phyloP scores from a whole-genome alignment of 306 rosid genomes.

The Fagus crenata region DNA sequence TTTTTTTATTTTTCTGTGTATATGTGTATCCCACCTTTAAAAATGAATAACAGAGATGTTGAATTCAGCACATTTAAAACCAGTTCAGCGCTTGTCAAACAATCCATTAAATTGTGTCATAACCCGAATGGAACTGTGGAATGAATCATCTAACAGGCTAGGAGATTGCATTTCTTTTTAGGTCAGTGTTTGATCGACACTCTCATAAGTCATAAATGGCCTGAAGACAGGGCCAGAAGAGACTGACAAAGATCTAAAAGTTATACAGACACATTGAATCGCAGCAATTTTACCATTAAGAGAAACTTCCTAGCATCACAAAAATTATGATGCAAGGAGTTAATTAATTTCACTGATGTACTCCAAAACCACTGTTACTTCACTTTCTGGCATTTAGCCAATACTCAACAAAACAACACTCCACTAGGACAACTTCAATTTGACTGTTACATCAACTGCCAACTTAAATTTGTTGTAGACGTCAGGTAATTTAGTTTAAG shows the following conservation, averaged over 20 bases:
- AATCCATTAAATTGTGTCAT: not conserved
- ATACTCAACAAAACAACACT: not conserved
- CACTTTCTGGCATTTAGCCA: not conserved
- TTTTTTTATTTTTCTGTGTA: no score
- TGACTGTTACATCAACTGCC: not conserved
- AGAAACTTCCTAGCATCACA: not conserved
- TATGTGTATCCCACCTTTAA: not conserved
- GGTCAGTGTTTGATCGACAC: not conserved
- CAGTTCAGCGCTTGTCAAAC: not conserved
- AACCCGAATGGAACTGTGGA: slow-evolving; percentile 1
- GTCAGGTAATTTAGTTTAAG: slow-evolving; percentile 1
- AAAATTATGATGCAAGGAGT: not conserved
- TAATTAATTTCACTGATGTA: not conserved
- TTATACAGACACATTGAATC: not conserved
- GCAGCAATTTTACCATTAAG: not conserved
- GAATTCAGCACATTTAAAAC: not conserved
- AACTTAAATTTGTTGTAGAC: not conserved
- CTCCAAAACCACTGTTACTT: not conserved
- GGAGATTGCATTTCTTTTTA: not conserved
- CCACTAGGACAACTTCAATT: not conserved
- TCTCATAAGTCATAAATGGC: not conserved
- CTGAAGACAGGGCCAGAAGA: not conserved
- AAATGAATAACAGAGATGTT: not conserved
- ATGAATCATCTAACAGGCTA: not conserved
- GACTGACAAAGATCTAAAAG: not conserved